These are phyloP conservation scores for Crucibulum cyathiforme DNA, from an alignment of 1,284 basidiomycete species.

Conservation along the genomic window DNA sequence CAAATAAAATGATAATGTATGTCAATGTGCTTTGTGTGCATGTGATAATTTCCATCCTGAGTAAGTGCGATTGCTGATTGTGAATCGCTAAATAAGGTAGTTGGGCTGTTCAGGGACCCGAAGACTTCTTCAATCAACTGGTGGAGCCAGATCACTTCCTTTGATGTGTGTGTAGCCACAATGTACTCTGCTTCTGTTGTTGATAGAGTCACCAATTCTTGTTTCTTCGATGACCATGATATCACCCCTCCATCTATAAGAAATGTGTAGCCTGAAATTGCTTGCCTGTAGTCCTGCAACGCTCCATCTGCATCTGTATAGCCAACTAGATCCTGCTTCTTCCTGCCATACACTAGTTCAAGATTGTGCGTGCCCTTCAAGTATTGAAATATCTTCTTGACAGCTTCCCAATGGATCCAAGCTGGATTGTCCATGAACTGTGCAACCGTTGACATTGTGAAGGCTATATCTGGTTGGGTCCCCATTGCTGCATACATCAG, in stretches of 20 bases:
- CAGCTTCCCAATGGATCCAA: conserved; percentile 27
- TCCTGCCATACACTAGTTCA: conserved; percentile 18
- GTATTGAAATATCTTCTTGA: conserved; percentile 28
- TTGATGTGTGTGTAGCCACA: conserved; percentile 16
- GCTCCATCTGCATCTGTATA: conserved; percentile 32
- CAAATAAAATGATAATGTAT: conserved; percentile 41
- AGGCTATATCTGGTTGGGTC: conserved; percentile 38
- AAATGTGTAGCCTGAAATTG: conserved; percentile 39
- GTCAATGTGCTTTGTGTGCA: conserved; percentile 49
- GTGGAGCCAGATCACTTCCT: conserved; percentile 25
- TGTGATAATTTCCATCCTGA: conserved; percentile 35
- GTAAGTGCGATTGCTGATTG: conserved; percentile 36
- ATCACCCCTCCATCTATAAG: conserved; percentile 37
- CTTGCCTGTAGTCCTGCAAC: conserved; percentile 18
- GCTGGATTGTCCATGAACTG: conserved; percentile 23
- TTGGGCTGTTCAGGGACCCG: conserved; percentile 3
- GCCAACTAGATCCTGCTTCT: conserved; percentile 14
- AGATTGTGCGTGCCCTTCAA: conserved; percentile 26
- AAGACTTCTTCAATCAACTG: conserved; percentile 21
- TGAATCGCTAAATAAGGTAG: conserved; percentile 33
- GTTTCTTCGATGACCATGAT: conserved; percentile 41
- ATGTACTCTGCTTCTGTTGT: conserved; percentile 28
- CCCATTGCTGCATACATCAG: conserved; percentile 38
- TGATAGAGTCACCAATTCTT: conserved; percentile 36
- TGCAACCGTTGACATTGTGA: conserved; percentile 23